These are phyloP conservation scores for Pterocarpus macrocarpus DNA, from an alignment of 306 rosid species.

Conservation along the genomic window DNA sequence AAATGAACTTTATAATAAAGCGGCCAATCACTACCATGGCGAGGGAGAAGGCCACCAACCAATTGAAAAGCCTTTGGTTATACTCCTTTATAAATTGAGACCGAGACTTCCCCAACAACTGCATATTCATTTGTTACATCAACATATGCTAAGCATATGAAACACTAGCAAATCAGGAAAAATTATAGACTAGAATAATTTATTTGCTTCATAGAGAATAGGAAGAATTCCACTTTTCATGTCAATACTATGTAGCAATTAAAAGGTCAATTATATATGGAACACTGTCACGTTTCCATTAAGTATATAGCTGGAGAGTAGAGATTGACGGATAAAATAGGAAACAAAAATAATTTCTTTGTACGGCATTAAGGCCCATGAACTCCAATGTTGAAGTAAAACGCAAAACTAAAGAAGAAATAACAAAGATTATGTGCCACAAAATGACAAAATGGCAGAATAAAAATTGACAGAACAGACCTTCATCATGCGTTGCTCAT, in stretches of 20 bases:
- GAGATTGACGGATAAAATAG: not conserved
- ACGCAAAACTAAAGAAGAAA: not conserved
- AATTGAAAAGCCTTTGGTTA: conserved; percentile 92
- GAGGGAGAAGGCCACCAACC: conserved; percentile 97
- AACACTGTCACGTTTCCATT: not conserved
- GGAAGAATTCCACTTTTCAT: conserved; percentile 1
- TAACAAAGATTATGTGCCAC: not conserved
- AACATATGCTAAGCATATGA: conserved; percentile 23
- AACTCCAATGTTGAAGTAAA: conserved; percentile 9
- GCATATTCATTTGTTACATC: conserved; percentile 34
- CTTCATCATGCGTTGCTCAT: conserved; percentile 82
- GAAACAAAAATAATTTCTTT: not conserved
- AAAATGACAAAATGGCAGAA: not conserved
- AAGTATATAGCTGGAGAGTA: conserved; percentile 18
- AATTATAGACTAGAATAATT: not conserved
- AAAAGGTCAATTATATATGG: not conserved
- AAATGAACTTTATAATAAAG: conserved; percentile 78
- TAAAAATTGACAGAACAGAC: conserved; percentile 46
- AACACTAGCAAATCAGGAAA: conserved; percentile 20
- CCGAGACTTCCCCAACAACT: conserved; percentile 86
- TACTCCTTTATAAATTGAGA: conserved; percentile 88
- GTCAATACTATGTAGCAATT: not conserved
- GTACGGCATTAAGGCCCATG: not conserved
- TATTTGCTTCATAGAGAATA: not conserved
- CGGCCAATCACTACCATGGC: conserved; percentile 93